phyloP scores from a whole-genome alignment of 352 stramenopile species.

The Blastocystis sp. region DNA sequence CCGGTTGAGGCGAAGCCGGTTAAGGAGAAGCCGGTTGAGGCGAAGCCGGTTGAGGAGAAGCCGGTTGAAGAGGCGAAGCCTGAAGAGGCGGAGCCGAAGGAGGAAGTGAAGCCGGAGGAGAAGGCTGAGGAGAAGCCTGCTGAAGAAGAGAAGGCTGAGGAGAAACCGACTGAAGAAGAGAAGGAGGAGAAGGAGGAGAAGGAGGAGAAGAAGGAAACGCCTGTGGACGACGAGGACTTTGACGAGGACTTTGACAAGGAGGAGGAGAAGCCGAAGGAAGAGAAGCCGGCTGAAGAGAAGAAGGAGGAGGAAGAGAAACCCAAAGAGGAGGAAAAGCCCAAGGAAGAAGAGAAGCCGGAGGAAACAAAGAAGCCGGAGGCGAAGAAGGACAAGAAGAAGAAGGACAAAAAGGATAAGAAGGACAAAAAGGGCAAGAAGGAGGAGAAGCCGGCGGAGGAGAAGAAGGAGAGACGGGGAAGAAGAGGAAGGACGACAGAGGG shows the following conservation, averaged over 20 bases:
- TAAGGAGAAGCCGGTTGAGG: background rate
- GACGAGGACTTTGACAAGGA: background rate
- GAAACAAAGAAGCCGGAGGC: constrained; percentile 1
- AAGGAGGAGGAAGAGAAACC: constrained; percentile 14
- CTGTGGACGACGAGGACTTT: background rate
- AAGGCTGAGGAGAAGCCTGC: no score
- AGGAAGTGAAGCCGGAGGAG: no score
- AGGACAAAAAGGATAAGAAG: no score
- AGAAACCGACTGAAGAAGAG: background rate
- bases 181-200: background rate
- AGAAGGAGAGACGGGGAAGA: background rate
- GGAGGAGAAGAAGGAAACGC: background rate
- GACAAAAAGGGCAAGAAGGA: no score
- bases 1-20: background rate
- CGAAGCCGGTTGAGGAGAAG: background rate
- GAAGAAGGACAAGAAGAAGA: constrained; percentile 63
- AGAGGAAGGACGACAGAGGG: constrained; percentile 21
- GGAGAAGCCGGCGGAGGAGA: no score
- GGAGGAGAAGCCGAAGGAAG: constrained; percentile 14
- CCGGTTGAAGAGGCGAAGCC: background rate
- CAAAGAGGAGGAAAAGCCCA: constrained; percentile 61
- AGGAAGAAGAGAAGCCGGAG: constrained; percentile 55
- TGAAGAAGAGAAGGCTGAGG: no score
- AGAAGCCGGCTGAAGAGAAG: background rate
- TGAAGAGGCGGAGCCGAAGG: no score